A percentile compares a stretch with the other conserved stretches of the same genome.
Evolutionary conservation across 176 grass and related monocot species (phyloP).

Genomic region (Oropetium thomaeum): DNA sequence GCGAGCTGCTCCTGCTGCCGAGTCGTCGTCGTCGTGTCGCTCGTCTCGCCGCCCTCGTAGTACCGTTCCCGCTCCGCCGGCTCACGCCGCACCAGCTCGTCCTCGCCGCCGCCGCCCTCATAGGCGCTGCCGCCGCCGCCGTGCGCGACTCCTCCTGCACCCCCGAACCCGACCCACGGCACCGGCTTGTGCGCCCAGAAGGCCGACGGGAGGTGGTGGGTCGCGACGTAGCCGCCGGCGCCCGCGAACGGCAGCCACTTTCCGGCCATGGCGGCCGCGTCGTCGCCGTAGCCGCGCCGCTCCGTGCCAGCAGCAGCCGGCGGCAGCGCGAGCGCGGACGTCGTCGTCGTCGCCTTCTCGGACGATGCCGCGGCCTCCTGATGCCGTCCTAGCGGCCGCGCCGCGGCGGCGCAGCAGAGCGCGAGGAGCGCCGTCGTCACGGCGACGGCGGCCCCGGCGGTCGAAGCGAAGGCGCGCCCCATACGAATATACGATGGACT

Average conservation of each 20-base stretch:
- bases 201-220: slow-evolving; percentile 6
- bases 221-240: neutral
- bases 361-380: neutral
- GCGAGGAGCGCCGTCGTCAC: neutral
- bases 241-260: slow-evolving; percentile 45
- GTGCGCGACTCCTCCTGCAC: neutral
- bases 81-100: neutral
- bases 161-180: slow-evolving; percentile 10
- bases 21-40: neutral
- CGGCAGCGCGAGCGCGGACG: neutral
- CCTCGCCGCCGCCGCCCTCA: neutral
- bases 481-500: too few relatives aligned
- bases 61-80: neutral
- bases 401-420: neutral
- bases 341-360: neutral
- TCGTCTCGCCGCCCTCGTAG: neutral
- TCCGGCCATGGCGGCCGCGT: slow-evolving; percentile 7
- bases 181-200: slow-evolving; percentile 2
- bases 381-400: neutral
- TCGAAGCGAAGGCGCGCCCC: neutral
- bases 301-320: neutral
- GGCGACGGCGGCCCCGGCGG: neutral
- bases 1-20: slow-evolving; percentile 45
- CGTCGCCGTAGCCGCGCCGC: neutral
- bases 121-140: neutral